phyloP scores from a whole-genome alignment of 177 flowering plant genomes.

The Tripterygium wilfordii region DNA sequence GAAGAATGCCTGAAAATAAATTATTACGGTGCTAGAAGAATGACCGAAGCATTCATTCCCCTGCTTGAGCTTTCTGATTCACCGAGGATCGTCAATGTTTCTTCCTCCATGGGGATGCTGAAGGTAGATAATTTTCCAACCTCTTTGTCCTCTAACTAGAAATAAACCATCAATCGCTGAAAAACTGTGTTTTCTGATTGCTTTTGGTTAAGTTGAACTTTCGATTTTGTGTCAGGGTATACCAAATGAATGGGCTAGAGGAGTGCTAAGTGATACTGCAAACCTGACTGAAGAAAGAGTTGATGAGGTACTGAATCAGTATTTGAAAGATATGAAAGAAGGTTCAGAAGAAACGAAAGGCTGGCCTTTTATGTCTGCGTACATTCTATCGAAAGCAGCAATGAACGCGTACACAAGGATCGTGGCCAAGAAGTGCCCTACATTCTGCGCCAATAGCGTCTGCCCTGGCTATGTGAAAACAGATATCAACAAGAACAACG shows the following conservation, averaged over 20 bases:
- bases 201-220: too few relatives aligned
- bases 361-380: constrained; percentile 18
- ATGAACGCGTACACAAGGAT: constrained; percentile 7
- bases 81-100: constrained; percentile 29
- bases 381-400: constrained; percentile 32
- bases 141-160: too few relatives aligned
- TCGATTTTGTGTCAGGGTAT: too few relatives aligned
- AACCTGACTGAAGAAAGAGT: constrained; percentile 19
- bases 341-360: constrained; percentile 12
- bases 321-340: constrained; percentile 19
- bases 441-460: constrained; percentile 3
- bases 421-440: constrained; percentile 5
- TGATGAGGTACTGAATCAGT: constrained; percentile 12
- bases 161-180: too few relatives aligned
- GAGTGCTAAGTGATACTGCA: constrained; percentile 3
- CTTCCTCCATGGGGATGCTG: constrained; percentile 21
- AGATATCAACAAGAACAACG: constrained; percentile 2
- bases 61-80: constrained; percentile 31
- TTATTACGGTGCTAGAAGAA: constrained; percentile 27
- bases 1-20: constrained; percentile 30
- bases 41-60: constrained; percentile 26
- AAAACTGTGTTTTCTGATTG: too few relatives aligned
- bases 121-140: constrained; percentile 9
- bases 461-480: constrained; percentile 10
- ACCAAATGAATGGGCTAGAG: not conserved